Base-by-base conservation (phyloP, 495 filamentous ascomycete genomes). In the Xylaria bambusicola region DNA sequence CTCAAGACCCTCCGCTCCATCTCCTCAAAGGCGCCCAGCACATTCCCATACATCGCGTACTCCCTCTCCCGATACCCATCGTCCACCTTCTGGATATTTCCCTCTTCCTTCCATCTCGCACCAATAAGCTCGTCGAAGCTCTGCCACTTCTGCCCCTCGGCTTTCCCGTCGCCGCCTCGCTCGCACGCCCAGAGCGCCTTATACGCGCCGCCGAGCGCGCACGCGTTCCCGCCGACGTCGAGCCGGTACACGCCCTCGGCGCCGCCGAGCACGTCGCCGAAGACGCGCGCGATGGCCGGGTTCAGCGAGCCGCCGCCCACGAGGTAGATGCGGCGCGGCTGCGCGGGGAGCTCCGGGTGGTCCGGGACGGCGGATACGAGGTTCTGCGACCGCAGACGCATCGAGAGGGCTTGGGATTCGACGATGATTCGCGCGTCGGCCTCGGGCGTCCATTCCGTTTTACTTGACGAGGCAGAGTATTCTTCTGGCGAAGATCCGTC, bases 221-320 rank as follows among this genome's bases (percentile, higher is more conserved):
- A 98, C 27, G 94, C 93, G 74, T 96, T 97, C 6, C 92, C 91
- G n/a, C 93, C 92, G 21, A 97, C 88, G 71, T 98, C 93, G 2
- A 98, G 82, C 73, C 86, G 86, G 68, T 90, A 98, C 17, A 98
- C 89, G 8, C 94, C 94, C 52, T 98, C 94, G 4, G 78, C 79
- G 6, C 92, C 90, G 21, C 94, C 94, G 2, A 98, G 83, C 7
- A 97, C 90, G 67, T 96, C 86, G 12, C 91, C 94, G 6, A 90
- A 83, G 23, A 92, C 78, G 42, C 85, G 74, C 8, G 90, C 87
- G 66, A 98, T 97, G 7, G 93, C 91, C 21, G 87, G 84, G 78
- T 97, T 98, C 46, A 88, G 82, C 12, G 86, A 89, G 3, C 92
- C 94, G 50, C 94, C 94, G 18, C 94, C 94, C 8, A 97, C 94